Percentiles rank a stretch among this genome's conserved stretches.
Conservation (phyloP, 179 eudicot genomes). For the Nepenthes alata region DNA sequence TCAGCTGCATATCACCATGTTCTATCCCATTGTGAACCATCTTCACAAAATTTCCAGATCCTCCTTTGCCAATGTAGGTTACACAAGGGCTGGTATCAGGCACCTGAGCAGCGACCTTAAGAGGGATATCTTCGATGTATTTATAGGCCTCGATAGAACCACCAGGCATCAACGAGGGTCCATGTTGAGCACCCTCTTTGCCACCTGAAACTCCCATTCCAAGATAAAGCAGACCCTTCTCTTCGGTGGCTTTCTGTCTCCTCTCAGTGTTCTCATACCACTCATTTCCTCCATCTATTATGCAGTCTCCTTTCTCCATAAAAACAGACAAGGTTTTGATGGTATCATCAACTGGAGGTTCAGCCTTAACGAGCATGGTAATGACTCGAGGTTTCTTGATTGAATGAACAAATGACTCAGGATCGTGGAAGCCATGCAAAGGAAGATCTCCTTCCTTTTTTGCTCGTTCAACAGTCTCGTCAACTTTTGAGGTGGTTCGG, state of each 20-base stretch:
- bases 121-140: constrained; percentile 62
- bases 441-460: constrained; percentile 62
- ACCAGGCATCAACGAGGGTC: constrained; percentile 86
- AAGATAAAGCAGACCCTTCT: constrained; percentile 61
- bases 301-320: constrained; percentile 71
- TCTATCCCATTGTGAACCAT: constrained; percentile 81
- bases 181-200: constrained; percentile 59
- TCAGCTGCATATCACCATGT: constrained; percentile 82
- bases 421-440: constrained; percentile 52
- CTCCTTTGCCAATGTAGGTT: constrained; percentile 68
- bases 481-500: constrained; percentile 65
- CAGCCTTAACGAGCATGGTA: constrained; percentile 74
- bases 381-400: constrained; percentile 78
- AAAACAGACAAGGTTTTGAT: constrained; percentile 55
- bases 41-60: constrained; percentile 14
- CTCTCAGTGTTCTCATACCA: constrained; percentile 84
- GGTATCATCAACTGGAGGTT: constrained; percentile 65
- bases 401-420: constrained; percentile 55
- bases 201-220: constrained; percentile 94
- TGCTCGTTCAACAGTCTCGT: constrained; percentile 63
- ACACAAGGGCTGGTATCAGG: constrained; percentile 78
- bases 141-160: constrained; percentile 67
- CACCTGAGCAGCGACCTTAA: constrained; percentile 76
- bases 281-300: constrained; percentile 71
- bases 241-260: constrained; percentile 53